A percentile compares a stretch with the other conserved stretches of the same genome.
phyloP scores from a whole-genome alignment of 139 green algal genomes.

The Pleodorina starrii region DNA sequence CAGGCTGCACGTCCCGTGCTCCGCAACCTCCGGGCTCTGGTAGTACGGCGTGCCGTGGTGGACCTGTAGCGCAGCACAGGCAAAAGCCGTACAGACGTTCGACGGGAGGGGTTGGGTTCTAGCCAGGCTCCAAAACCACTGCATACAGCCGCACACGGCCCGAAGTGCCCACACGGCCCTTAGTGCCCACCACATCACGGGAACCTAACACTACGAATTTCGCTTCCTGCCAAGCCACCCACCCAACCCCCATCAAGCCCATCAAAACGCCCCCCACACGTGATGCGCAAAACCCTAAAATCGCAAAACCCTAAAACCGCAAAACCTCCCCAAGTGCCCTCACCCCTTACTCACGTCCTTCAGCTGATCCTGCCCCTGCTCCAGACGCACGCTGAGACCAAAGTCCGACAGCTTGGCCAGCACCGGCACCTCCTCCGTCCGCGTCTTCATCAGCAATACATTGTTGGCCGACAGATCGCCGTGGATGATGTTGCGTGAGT shows the following conservation, averaged over 20 bases:
- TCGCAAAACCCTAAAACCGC: too few relatives aligned
- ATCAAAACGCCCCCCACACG: too few relatives aligned
- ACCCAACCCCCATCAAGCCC: too few relatives aligned
- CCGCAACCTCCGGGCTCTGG: conserved; percentile 13
- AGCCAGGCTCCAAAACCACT: too few relatives aligned
- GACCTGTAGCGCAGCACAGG: background rate
- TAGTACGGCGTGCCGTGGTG: conserved; percentile 46
- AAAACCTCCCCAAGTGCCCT: too few relatives aligned
- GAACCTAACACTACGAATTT: too few relatives aligned
- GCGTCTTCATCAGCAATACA: conserved; percentile 6
- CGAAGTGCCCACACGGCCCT: too few relatives aligned
- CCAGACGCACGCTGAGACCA: conserved; percentile 23
- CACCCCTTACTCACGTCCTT: conserved; percentile 48
- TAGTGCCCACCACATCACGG: too few relatives aligned
- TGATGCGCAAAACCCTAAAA: too few relatives aligned
- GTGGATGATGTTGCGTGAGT: conserved; percentile 40
- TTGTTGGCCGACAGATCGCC: conserved; percentile 43
- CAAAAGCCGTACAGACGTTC: background rate
- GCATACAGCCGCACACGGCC: too few relatives aligned
- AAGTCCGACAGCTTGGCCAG: conserved; percentile 40
- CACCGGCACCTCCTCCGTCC: background rate
- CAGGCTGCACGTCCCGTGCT: conserved; percentile 3
- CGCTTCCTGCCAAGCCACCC: too few relatives aligned
- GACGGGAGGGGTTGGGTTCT: too few relatives aligned
- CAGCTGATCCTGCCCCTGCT: background rate